A percentile compares a stretch with the other conserved stretches of the same genome.
Conservation (phyloP, 805 yeast species). For the Starmera dryadoides region DNA sequence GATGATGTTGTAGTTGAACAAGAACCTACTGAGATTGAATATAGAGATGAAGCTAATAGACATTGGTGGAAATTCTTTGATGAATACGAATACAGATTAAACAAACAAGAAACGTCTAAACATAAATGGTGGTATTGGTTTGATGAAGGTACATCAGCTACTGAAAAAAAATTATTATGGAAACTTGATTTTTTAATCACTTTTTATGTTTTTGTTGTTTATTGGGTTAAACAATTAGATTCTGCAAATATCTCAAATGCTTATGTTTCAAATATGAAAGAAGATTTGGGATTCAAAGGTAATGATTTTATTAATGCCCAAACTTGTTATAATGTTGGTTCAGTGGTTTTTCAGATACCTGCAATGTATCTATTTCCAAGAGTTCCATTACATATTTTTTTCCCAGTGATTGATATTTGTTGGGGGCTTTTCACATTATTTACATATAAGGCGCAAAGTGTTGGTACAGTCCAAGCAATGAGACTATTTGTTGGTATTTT, state of each 20-base stretch:
- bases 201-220: slow-evolving; percentile 48
- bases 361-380: slow-evolving; percentile 49
- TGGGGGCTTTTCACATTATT: slow-evolving; percentile 61
- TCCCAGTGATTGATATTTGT: slow-evolving; percentile 43
- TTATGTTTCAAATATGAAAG: slow-evolving; percentile 53
- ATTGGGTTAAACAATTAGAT: slow-evolving; percentile 62
- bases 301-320: slow-evolving; percentile 55
- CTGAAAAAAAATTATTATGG: slow-evolving; percentile 30
- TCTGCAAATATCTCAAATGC: slow-evolving; percentile 56
- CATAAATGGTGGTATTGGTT: slow-evolving; percentile 51
- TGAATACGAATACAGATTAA: slow-evolving; percentile 50
- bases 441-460: slow-evolving; percentile 36
- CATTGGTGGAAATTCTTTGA: slow-evolving; percentile 42
- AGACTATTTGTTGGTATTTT: slow-evolving; percentile 59
- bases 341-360: slow-evolving; percentile 54
- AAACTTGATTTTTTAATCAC: slow-evolving; percentile 49
- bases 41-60: slow-evolving; percentile 31
- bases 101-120: slow-evolving; percentile 22
- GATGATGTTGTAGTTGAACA: background rate
- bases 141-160: slow-evolving; percentile 37
- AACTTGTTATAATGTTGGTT: slow-evolving; percentile 50
- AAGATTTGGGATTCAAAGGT: slow-evolving; percentile 46
- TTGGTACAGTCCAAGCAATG: slow-evolving; percentile 44
- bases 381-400: slow-evolving; percentile 38
- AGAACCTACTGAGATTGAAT: slow-evolving; percentile 13